These are phyloP conservation scores for Zarea fungicola DNA, from an alignment of 2,329 filamentous ascomycete genomes.

Conservation along the genomic window DNA sequence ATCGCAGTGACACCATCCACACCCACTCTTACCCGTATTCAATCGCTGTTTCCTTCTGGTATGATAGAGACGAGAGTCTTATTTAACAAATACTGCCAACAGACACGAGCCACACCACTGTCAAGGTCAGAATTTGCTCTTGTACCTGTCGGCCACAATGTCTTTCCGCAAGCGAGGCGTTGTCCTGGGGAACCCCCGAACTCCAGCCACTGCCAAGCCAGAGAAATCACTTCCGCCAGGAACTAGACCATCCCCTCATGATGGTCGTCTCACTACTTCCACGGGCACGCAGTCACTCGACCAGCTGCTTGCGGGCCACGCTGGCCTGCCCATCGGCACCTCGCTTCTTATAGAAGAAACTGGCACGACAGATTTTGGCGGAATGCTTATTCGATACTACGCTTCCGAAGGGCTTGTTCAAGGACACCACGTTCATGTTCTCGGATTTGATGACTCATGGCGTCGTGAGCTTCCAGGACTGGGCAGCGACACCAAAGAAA, in stretches of 20 bases:
- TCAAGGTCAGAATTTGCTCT: conserved; percentile 1
- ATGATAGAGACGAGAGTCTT: too few species aligned
- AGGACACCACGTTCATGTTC: conserved; percentile 79
- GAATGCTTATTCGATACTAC: conserved; percentile 78
- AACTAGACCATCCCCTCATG: conserved; percentile 78
- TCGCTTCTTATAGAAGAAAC: conserved; percentile 79
- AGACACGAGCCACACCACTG: neutral
- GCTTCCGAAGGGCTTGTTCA: conserved; percentile 91
- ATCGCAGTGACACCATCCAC: too few species aligned
- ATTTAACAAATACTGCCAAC: neutral
- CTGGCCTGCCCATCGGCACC: conserved; percentile 75
- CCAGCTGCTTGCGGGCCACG: conserved; percentile 76
- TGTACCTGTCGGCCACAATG: conserved; percentile 33
- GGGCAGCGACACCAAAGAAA: conserved; percentile 36
- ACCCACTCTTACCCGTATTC: too few species aligned
- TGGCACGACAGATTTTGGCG: conserved; percentile 90
- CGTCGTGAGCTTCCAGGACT: conserved; percentile 76
- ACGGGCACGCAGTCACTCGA: conserved; percentile 87
- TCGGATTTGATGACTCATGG: conserved; percentile 78
- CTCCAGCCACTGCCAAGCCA: conserved; percentile 20
- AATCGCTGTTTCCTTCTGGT: too few species aligned
- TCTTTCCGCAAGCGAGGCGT: conserved; percentile 55
- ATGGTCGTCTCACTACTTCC: conserved; percentile 83
- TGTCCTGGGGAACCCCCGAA: conserved; percentile 36
- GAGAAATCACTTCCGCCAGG: conserved; percentile 39